Conservation (phyloP, 305 asterid genomes). For the Fraxinus latifolia region DNA sequence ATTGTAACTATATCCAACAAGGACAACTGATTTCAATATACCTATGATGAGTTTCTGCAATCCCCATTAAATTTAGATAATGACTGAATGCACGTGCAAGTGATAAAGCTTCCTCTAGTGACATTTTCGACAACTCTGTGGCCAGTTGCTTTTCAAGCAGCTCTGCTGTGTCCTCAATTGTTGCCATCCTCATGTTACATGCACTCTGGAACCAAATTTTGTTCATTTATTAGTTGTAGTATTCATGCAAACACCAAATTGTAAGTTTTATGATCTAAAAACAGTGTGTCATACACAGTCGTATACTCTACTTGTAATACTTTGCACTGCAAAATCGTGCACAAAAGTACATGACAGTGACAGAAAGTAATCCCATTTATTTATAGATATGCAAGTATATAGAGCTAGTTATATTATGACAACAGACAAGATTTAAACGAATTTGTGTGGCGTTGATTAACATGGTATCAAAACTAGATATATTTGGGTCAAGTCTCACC, state of each 20-base stretch:
- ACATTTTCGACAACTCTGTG: constrained; percentile 72
- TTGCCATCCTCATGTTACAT: constrained; percentile 80
- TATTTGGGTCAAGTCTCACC: not conserved
- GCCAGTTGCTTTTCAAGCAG: constrained; percentile 87
- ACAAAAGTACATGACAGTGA: not conserved
- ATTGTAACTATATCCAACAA: not conserved
- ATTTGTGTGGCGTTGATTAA: not conserved
- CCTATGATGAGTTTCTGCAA: constrained; percentile 99
- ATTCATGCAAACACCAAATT: constrained; percentile 6
- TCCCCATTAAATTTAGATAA: constrained; percentile 81
- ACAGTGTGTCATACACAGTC: not conserved
- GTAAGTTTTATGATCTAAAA: not conserved
- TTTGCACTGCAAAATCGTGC: not conserved
- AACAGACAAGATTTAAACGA: not conserved
- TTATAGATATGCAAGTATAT: not conserved
- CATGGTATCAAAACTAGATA: not conserved
- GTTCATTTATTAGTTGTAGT: constrained; percentile 23
- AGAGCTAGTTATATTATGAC: not conserved
- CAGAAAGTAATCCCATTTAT: not conserved
- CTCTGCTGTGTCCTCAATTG: constrained; percentile 92
- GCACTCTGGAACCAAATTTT: constrained; percentile 62
- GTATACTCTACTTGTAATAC: not conserved
- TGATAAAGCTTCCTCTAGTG: constrained; percentile 82
- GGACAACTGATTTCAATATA: constrained; percentile 20
- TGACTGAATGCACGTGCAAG: constrained; percentile 95